Evolutionary conservation across 768 basidiomycete genomes (phyloP).

Genomic region (Dacryopinax primogenitus): DNA sequence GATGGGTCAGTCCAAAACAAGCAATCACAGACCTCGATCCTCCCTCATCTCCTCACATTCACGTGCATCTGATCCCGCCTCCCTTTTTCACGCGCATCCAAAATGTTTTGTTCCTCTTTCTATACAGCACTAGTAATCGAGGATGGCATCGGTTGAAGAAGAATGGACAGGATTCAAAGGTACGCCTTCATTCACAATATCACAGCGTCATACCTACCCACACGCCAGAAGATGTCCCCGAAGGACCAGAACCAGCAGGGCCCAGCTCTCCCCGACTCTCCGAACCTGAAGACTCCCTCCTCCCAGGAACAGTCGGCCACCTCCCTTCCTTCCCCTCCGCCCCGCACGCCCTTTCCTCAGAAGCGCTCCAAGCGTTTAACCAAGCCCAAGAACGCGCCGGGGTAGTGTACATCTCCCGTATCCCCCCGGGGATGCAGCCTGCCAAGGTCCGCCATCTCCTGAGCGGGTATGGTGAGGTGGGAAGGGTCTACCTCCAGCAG

Average conservation of each 20-base stretch:
- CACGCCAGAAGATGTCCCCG: not conserved
- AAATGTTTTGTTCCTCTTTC: no score
- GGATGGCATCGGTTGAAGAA: no score
- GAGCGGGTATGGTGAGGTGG: constrained; percentile 78
- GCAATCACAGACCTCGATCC: no score
- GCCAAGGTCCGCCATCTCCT: constrained; percentile 90
- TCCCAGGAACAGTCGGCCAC: constrained; percentile 34
- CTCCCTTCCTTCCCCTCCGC: constrained; percentile 18
- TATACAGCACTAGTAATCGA: no score
- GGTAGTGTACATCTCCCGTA: constrained; percentile 85
- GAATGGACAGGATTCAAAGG: no score
- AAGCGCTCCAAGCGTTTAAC: constrained; percentile 63
- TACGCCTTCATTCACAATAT: no score
- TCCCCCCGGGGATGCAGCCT: constrained; percentile 97
- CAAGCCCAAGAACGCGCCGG: constrained; percentile 64
- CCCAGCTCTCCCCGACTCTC: constrained; percentile 21
- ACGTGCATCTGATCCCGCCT: no score
- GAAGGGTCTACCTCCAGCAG: constrained; percentile 82
- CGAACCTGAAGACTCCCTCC: constrained; percentile 39
- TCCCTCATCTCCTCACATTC: no score
- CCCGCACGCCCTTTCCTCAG: constrained; percentile 60
- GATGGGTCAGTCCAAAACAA: no score
- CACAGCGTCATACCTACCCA: no score
- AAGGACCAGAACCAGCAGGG: not conserved
- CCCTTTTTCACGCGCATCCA: no score